Percentiles rank a stretch among this genome's conserved stretches.
Conservation (phyloP, 768 basidiomycete genomes). For the Termitomyces sp. region DNA sequence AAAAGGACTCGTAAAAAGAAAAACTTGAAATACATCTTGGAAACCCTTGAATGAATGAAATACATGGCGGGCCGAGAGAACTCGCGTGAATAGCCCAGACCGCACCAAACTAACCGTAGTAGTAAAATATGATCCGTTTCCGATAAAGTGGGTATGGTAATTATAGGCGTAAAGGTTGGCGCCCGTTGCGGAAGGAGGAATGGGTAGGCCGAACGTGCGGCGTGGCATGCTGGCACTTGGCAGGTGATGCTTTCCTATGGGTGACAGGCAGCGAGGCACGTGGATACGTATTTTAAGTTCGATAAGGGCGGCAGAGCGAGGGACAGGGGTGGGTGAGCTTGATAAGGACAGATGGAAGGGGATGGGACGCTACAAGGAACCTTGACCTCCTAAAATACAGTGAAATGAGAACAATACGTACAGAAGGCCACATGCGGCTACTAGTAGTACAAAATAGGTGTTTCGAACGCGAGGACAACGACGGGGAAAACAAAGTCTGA, state of each 20-base stretch:
- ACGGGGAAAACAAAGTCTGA: slow-evolving; percentile 2
- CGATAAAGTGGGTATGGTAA: slow-evolving; percentile 1
- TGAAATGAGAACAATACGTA: slow-evolving; percentile 4
- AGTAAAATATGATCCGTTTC: slow-evolving; percentile 14
- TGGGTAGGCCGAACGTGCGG: neutral
- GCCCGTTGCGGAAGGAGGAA: neutral
- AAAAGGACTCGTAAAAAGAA: neutral
- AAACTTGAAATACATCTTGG: slow-evolving; percentile 7
- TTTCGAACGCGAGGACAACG: slow-evolving; percentile 2
- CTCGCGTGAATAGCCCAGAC: slow-evolving; percentile 1
- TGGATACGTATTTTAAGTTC: neutral
- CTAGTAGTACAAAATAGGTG: slow-evolving; percentile 4
- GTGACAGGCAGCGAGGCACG: neutral
- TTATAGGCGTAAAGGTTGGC: neutral
- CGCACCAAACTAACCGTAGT: slow-evolving; percentile 12
- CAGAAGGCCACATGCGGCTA: neutral
- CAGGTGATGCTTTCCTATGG: neutral
- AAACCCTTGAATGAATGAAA: slow-evolving; percentile 7
- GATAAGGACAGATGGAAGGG: neutral
- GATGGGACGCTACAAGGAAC: neutral
- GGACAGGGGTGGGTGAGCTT: neutral
- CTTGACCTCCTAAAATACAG: slow-evolving; percentile 11
- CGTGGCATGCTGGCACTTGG: neutral
- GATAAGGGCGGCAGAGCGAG: neutral
- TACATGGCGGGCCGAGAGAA: slow-evolving; percentile 11